A percentile compares a stretch with the other conserved stretches of the same genome.
Evolutionary conservation across 2,329 filamentous ascomycete species (phyloP).

Genomic region (Alternaria triticina): DNA sequence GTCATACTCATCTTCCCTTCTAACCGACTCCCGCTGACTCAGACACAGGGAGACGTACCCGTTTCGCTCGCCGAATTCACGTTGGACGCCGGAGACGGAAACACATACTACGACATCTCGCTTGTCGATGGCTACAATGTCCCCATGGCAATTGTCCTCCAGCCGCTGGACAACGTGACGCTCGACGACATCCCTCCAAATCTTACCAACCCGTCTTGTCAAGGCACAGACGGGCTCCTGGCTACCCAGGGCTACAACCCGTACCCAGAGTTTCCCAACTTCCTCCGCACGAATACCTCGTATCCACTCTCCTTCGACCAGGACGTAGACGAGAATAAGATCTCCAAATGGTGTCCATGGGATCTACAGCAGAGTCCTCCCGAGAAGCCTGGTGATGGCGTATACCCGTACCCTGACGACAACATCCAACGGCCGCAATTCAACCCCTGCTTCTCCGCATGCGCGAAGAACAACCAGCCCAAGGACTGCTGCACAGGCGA

Average conservation of each 20-base stretch:
- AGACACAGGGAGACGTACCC: slow-evolving; percentile 70
- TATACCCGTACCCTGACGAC: slow-evolving; percentile 83
- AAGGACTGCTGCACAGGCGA: slow-evolving; percentile 78
- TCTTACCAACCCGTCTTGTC: slow-evolving; percentile 77
- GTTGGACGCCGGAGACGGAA: slow-evolving; percentile 68
- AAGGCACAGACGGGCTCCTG: slow-evolving; percentile 71
- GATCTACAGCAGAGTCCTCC: slow-evolving; percentile 73
- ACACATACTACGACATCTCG: slow-evolving; percentile 85
- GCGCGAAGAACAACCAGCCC: slow-evolving; percentile 70
- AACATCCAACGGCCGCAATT: slow-evolving; percentile 73
- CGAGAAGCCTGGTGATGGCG: slow-evolving; percentile 72
- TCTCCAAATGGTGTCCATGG: slow-evolving; percentile 81
- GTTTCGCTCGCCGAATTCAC: slow-evolving; percentile 83
- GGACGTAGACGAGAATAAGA: slow-evolving; percentile 61
- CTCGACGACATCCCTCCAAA: slow-evolving; percentile 73
- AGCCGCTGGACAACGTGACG: slow-evolving; percentile 63
- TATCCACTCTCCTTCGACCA: slow-evolving; percentile 73
- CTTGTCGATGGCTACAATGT: slow-evolving; percentile 86
- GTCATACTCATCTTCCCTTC: slow-evolving; percentile 31
- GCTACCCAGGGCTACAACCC: slow-evolving; percentile 53
- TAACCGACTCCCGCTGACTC: slow-evolving; percentile 12
- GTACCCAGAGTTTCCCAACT: slow-evolving; percentile 58
- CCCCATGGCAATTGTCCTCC: slow-evolving; percentile 65
- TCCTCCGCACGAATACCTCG: slow-evolving; percentile 67
- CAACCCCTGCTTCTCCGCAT: slow-evolving; percentile 79